Evolutionary conservation across 495 filamentous ascomycete genomes (phyloP).

Genomic region (Xylaria palmicola): DNA sequence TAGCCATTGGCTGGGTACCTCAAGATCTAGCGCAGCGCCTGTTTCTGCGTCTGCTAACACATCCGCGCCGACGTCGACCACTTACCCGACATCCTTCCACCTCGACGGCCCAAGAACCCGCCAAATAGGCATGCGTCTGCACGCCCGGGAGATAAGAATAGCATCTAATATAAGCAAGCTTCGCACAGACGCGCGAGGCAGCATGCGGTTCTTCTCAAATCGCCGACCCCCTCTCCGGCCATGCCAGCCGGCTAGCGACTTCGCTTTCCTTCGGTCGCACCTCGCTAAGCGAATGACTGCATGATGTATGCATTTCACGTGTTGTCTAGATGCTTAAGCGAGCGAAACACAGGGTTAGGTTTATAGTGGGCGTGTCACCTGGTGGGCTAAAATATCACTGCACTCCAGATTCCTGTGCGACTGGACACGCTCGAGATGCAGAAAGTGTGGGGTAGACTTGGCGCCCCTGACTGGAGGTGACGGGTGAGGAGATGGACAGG

Average conservation of each 20-base stretch:
- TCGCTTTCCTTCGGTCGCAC: slow-evolving; percentile 34
- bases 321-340: slow-evolving; percentile 33
- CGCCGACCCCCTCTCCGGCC: slow-evolving; percentile 3
- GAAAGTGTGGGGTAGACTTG: slow-evolving; percentile 37
- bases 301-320: slow-evolving; percentile 21
- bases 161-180: neutral
- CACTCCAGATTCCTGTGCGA: slow-evolving; percentile 36
- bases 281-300: slow-evolving; percentile 27
- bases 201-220: slow-evolving; percentile 14
- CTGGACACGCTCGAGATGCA: slow-evolving; percentile 28
- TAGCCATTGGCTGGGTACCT: neutral
- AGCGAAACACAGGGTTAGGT: slow-evolving; percentile 30
- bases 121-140: neutral
- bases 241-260: slow-evolving; percentile 20
- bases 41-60: neutral
- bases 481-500: slow-evolving; percentile 21
- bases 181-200: slow-evolving; percentile 11
- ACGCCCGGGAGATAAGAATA: slow-evolving; percentile 21
- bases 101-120: slow-evolving; percentile 16
- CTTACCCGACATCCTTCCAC: neutral
- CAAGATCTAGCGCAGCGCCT: neutral
- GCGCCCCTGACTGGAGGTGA: slow-evolving; percentile 17
- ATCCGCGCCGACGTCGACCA: slow-evolving; percentile 1
- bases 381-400: slow-evolving; percentile 27
- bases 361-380: slow-evolving; percentile 33